Percentiles rank a stretch among this genome's conserved stretches.
phyloP scores from a whole-genome alignment of 1,139 yeast species.

The Diutina sp. region DNA sequence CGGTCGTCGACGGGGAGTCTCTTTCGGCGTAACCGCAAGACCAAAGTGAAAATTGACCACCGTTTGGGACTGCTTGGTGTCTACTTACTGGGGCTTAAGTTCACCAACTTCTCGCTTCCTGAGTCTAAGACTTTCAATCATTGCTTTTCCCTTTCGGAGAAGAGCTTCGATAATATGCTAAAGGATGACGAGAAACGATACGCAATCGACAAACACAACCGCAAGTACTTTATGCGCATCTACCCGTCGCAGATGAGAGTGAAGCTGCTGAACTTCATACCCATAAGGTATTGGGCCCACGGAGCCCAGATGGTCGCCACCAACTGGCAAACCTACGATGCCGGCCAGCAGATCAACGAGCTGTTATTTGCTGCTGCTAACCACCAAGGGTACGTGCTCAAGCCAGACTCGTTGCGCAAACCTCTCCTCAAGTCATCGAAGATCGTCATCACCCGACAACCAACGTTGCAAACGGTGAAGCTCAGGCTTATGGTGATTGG shows the following conservation, averaged over 20 bases:
- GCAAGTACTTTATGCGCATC: constrained; percentile 62
- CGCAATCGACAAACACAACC: constrained; percentile 64
- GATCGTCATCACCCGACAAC: constrained; percentile 2
- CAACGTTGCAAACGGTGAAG: constrained; percentile 1
- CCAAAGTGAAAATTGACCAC: constrained; percentile 5
- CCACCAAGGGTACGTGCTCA: constrained; percentile 63
- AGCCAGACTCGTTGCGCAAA: constrained; percentile 39
- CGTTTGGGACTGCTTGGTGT: constrained; percentile 22
- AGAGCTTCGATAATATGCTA: constrained; percentile 46
- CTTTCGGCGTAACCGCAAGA: constrained; percentile 4
- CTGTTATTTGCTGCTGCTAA: constrained; percentile 58
- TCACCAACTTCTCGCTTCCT: constrained; percentile 72
- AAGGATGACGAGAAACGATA: constrained; percentile 43
- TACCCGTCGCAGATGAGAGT: constrained; percentile 77
- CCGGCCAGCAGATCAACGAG: constrained; percentile 83
- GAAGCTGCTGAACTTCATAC: constrained; percentile 70
- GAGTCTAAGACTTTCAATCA: constrained; percentile 75
- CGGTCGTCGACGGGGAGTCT: constrained; percentile 1
- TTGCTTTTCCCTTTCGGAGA: constrained; percentile 78
- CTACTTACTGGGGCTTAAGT: constrained; percentile 62
- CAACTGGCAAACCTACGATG: constrained; percentile 90
- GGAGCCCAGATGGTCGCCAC: constrained; percentile 96
- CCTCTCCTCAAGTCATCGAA: constrained; percentile 15
- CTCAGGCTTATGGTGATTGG: constrained; percentile 47
- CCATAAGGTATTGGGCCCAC: constrained; percentile 64